A percentile compares a stretch with the other conserved stretches of the same genome.
These are phyloP conservation scores for Fraxinus albicans DNA, from an alignment of 305 asterid genomes.

Conservation along the genomic window DNA sequence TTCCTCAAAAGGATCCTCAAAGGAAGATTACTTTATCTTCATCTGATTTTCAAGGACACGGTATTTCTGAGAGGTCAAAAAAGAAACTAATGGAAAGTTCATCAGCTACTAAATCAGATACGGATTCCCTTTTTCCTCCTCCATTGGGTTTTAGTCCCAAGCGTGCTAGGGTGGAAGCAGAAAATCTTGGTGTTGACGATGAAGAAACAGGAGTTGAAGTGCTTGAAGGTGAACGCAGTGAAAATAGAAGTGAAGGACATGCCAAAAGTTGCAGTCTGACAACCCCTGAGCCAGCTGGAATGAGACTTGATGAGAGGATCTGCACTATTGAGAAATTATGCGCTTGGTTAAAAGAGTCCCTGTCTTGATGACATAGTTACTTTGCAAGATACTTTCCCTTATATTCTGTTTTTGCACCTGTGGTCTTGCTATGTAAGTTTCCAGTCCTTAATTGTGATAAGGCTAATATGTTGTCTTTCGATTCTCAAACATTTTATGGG, in stretches of 20 bases:
- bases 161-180: background rate
- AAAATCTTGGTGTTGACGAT: background rate
- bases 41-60: background rate
- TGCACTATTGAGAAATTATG: conserved; percentile 21
- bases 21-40: background rate
- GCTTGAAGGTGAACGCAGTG: background rate
- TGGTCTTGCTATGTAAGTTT: background rate
- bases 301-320: conserved; percentile 23
- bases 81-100: conserved; percentile 4
- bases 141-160: background rate
- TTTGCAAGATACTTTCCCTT: background rate
- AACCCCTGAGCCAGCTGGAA: background rate
- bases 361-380: background rate
- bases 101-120: background rate
- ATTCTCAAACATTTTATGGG: background rate
- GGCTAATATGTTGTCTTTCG: background rate
- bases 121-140: conserved; percentile 6
- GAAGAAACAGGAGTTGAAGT: background rate
- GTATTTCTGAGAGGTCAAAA: conserved; percentile 5
- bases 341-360: conserved; percentile 15
- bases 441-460: background rate
- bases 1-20: background rate
- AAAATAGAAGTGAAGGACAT: background rate
- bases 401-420: background rate
- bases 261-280: background rate